These are phyloP conservation scores for Lolium rigidum DNA, from an alignment of 176 grass and related monocot genomes.

Conservation along the genomic window DNA sequence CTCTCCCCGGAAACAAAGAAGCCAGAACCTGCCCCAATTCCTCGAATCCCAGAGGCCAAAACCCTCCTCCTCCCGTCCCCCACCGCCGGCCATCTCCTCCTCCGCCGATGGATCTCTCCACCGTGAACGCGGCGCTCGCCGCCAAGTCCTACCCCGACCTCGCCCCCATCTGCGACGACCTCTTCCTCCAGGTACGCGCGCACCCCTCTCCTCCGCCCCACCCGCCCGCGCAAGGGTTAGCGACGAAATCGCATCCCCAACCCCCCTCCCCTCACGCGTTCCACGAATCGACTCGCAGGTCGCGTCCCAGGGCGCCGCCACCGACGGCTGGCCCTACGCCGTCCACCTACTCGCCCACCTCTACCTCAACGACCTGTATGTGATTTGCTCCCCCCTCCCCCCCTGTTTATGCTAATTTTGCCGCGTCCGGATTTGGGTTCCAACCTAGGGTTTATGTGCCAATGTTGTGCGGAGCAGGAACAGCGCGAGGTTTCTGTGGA, in stretches of 20 bases:
- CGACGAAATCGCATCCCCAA: not conserved
- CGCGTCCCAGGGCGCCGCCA: conserved; percentile 54
- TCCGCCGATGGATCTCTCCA: conserved; percentile 71
- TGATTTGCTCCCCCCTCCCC: not conserved
- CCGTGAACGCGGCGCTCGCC: conserved; percentile 61
- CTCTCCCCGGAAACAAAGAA: not conserved
- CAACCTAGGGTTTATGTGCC: conserved; percentile 18
- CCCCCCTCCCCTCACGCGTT: not conserved
- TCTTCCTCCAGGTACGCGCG: conserved; percentile 58
- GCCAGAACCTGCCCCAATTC: not conserved
- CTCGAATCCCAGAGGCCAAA: conserved; percentile 18
- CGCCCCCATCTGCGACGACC: conserved; percentile 73
- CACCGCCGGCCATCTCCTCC: conserved; percentile 25
- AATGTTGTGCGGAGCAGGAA: conserved; percentile 61
- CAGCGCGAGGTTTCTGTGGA: conserved; percentile 86
- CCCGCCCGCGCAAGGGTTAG: not conserved
- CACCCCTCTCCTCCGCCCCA: not conserved
- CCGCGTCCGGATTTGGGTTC: not conserved
- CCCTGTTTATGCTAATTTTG: not conserved
- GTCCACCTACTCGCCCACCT: conserved; percentile 88
- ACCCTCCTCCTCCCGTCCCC: not conserved
- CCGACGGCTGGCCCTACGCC: conserved; percentile 87
- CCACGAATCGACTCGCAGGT: conserved; percentile 43
- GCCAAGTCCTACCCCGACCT: conserved; percentile 55
- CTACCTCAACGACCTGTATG: conserved; percentile 76